phyloP scores from a whole-genome alignment of 306 rosid genomes.

The Cercis canadensis region DNA sequence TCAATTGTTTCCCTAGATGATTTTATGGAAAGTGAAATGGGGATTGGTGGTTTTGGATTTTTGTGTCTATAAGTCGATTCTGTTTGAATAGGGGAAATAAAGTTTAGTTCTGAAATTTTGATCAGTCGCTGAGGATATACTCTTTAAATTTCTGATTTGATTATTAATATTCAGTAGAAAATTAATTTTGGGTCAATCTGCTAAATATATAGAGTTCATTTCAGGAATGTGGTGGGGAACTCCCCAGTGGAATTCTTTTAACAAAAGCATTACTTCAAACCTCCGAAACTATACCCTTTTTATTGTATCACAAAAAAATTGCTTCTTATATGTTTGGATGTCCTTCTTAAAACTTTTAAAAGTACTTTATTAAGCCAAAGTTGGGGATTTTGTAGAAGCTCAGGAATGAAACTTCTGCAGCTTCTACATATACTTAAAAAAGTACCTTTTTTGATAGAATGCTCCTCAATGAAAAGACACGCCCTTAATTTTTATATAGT shows the following conservation, averaged over 20 bases:
- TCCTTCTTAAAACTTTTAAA: too few relatives aligned
- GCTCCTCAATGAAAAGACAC: too few relatives aligned
- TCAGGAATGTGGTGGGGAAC: neutral
- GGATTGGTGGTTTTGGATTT: neutral
- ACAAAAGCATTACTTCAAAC: neutral
- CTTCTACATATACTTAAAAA: too few relatives aligned
- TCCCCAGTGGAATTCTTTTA: too few relatives aligned
- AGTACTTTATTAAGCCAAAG: too few relatives aligned
- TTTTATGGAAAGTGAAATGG: neutral
- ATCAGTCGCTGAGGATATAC: neutral
- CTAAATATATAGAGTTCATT: neutral
- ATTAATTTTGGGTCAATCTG: neutral
- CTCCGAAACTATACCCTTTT: slow-evolving; percentile 3
- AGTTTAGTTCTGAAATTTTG: neutral
- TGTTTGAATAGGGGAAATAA: neutral
- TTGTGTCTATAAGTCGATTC: neutral
- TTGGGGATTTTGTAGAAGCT: too few relatives aligned
- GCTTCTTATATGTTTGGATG: too few relatives aligned
- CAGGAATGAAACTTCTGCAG: too few relatives aligned
- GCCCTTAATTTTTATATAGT: too few relatives aligned
- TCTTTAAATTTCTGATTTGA: neutral
- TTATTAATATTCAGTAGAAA: neutral
- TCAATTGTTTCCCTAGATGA: neutral
- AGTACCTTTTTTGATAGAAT: too few relatives aligned
- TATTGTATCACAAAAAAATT: neutral